Evolutionary conservation across 306 rosid species (phyloP), one percentile per base, ranked within the genome.

Genomic region (Acmispon strigosus): DNA sequence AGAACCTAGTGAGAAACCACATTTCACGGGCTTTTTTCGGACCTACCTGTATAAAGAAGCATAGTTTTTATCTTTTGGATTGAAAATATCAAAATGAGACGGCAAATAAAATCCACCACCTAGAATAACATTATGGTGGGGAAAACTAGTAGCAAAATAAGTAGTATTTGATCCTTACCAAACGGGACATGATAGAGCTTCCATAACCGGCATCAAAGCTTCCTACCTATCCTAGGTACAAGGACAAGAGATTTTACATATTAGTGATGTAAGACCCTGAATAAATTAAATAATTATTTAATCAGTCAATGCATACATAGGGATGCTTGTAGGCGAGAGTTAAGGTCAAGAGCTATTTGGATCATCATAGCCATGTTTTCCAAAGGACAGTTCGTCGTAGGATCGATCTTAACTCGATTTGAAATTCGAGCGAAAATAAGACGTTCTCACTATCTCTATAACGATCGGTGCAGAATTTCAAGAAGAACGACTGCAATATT

Each of bases 141-240:
- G 43, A 39, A 56, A 61, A 47, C 42, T 56, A 10, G 5, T 7
- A 72, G 53, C 32, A 66, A 49, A 48, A 63, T 48, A 56, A 57
- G 14, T 8, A n/a, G 50, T 6, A 20, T 51, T 70, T 48, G 42
- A 60, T 59, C 42, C 80, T 80, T 82, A 88, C 98, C 95, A 94
- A 79, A 62, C 97, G 88, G 18, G 97, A 87, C 98, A 94, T 94
- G 75, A 87, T 86, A 62, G 97, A 88, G 80, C 98, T 89, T 78
- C 98, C 98, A 73, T 90, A 94, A 37, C 98, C 98, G 80, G 98
- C 98, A 74, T 90, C 98, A 43, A 94, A 94, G 84, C 98, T 94
- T 70, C 98, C 98, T 50, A 94, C 97, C 96, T 94, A 78, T 47
- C 80, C 55, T 24, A 47, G 63, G 32, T 22, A 62, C 62, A 57